Evolutionary conservation across 345 rosid genomes (phyloP), one percentile per base, ranked within the genome.

Genomic region (Psidium friedrichsthalianum): DNA sequence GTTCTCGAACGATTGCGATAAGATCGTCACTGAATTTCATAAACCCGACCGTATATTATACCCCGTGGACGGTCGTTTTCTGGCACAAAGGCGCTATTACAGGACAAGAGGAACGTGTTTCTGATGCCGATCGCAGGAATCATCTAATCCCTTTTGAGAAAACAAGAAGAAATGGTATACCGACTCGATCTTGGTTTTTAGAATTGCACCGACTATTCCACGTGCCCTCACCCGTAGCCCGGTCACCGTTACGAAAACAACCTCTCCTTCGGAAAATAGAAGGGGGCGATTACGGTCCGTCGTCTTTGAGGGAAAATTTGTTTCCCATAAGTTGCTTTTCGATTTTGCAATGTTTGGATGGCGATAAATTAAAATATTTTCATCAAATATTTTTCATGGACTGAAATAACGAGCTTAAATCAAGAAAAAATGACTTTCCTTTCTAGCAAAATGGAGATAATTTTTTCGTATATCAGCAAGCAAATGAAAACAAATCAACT

Each of bases 21-120:
- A 59, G 36, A 13, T 32, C 1, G 22, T 16, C 22, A 3, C 20
- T 1, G 3, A 32, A 18, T 32, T 64, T 32, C 12, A 32, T 8
- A 4, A 10, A 0, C 6, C 20, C 6, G 24, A 18, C 5, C 18
- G 6, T 3, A 18, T 32, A 8, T 64, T 8, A 8, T 32, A 16
- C 44, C 3, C 36, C 0, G 3, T 8, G 6, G 25, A 32, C 1
- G 24, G 0, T 2, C 58, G 5, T 69, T 32, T 32, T 18, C 78
- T 1, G 0, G 1, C 1, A 0, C 0, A 0, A 47, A 47, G 13
- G 52, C 12, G 52, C 52, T 2, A 51, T 11, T 2, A 51, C 1
- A 52, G 55, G 55, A 52, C 6, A 51, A 55, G 57, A 4, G 3
- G 36, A 69, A 36, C 6, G 6, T 18, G 24, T 64, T 64, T 3